phyloP scores from a whole-genome alignment of 2,329 filamentous ascomycete species.

The Fusarium vanettenii region DNA sequence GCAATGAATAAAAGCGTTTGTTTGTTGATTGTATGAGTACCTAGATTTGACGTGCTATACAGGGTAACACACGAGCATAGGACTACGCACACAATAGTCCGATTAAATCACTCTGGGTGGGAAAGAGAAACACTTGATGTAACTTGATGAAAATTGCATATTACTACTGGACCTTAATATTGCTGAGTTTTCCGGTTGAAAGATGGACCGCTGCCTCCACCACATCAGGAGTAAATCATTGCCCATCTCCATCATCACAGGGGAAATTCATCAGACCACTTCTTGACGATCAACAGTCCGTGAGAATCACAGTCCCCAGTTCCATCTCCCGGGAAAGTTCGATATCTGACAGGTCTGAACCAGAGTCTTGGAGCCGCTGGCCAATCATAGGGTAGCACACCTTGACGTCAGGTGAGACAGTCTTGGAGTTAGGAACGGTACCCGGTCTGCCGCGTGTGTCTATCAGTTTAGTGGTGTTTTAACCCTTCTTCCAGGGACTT shows the following conservation, averaged over 20 bases:
- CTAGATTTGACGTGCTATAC: not conserved
- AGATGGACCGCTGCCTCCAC: not conserved
- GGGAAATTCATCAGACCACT: not conserved
- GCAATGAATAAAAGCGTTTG: slow-evolving; percentile 21
- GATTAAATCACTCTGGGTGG: not conserved
- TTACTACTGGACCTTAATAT: not conserved
- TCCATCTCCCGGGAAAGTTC: not conserved
- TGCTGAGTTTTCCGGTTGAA: not conserved
- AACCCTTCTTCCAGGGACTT: not conserved
- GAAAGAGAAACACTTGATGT: not conserved
- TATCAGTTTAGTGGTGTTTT: not conserved
- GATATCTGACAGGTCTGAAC: not conserved
- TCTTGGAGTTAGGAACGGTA: not conserved
- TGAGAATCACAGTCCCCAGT: not conserved
- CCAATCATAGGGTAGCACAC: not conserved
- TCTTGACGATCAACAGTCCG: not conserved
- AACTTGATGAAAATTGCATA: not conserved
- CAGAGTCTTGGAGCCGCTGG: not conserved
- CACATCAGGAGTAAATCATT: not conserved
- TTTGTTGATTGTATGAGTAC: not conserved
- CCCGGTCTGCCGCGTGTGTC: not conserved
- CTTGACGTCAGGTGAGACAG: not conserved
- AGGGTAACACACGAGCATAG: not conserved
- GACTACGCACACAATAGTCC: not conserved
- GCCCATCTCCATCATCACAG: not conserved